A percentile compares a stretch with the other conserved stretches of the same genome.
phyloP scores from a whole-genome alignment of 805 yeast species.

The Candida mattraensis region DNA sequence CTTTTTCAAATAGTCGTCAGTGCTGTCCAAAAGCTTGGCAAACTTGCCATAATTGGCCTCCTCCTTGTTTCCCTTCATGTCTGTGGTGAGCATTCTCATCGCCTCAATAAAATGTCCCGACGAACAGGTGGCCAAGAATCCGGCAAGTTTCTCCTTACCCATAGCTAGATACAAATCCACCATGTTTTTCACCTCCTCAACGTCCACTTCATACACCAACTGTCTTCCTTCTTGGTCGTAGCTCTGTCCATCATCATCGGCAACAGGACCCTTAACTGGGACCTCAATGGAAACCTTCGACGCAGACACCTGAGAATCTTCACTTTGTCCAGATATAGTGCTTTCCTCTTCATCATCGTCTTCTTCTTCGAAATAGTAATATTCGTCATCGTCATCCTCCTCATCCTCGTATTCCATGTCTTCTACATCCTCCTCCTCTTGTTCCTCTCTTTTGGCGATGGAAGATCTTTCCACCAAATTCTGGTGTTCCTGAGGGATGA shows the following conservation, averaged over 20 bases:
- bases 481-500: slow-evolving; percentile 3
- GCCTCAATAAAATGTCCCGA: slow-evolving; percentile 27
- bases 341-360: slow-evolving; percentile 7
- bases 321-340: not conserved
- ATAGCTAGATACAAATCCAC: slow-evolving; percentile 22
- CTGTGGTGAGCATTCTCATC: slow-evolving; percentile 18
- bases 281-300: slow-evolving; percentile 16
- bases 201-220: slow-evolving; percentile 25
- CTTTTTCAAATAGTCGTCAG: slow-evolving; percentile 15
- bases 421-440: slow-evolving; percentile 4
- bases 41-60: slow-evolving; percentile 9
- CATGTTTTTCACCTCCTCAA: slow-evolving; percentile 24
- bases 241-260: slow-evolving; percentile 20
- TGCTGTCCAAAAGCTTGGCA: slow-evolving; percentile 14
- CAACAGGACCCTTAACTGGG: slow-evolving; percentile 29
- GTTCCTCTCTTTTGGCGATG: slow-evolving; percentile 3
- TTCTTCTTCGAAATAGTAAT: slow-evolving; percentile 4
- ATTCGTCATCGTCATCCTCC: slow-evolving; percentile 6
- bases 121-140: slow-evolving; percentile 29
- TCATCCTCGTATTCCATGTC: slow-evolving; percentile 8
- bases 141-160: slow-evolving; percentile 30
- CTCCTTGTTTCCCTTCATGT: slow-evolving; percentile 12
- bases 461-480: slow-evolving; percentile 4
- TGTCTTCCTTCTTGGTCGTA: slow-evolving; percentile 23
- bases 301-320: slow-evolving; percentile 4